phyloP scores from a whole-genome alignment of 164 flowering plant genomes.

The Stephania japonica region DNA sequence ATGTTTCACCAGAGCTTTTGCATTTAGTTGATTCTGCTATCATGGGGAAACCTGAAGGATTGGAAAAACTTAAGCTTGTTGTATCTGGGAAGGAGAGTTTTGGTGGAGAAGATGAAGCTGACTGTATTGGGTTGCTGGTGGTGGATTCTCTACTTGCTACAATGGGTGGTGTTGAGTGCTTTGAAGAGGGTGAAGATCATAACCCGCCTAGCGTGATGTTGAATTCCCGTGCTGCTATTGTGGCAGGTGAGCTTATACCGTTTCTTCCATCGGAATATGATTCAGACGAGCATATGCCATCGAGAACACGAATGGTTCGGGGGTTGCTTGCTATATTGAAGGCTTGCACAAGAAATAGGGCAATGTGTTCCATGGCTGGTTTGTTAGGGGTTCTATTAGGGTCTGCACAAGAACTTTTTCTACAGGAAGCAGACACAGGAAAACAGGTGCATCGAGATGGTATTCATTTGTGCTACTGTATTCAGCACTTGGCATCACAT shows the following conservation, averaged over 20 bases:
- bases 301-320: conserved; percentile 89
- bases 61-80: conserved; percentile 70
- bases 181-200: conserved; percentile 75
- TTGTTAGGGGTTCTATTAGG: conserved; percentile 68
- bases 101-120: conserved; percentile 63
- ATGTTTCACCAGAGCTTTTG: conserved; percentile 92
- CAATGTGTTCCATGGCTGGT: conserved; percentile 88
- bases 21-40: conserved; percentile 98
- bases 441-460: conserved; percentile 67
- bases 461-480: conserved; percentile 71
- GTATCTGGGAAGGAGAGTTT: conserved; percentile 67
- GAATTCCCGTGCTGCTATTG: conserved; percentile 94
- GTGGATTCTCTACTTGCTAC: conserved; percentile 94
- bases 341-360: conserved; percentile 92
- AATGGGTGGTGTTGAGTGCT: conserved; percentile 97
- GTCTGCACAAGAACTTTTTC: conserved; percentile 69
- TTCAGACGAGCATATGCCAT: conserved; percentile 58
- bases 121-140: conserved; percentile 51
- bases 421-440: conserved; percentile 35
- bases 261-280: conserved; percentile 81
- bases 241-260: conserved; percentile 81
- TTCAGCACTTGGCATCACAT: conserved; percentile 85
- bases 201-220: conserved; percentile 99
- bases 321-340: conserved; percentile 83
- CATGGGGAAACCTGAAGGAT: conserved; percentile 89